Conservation (phyloP, 768 basidiomycete species). For the Collybia nuda region DNA sequence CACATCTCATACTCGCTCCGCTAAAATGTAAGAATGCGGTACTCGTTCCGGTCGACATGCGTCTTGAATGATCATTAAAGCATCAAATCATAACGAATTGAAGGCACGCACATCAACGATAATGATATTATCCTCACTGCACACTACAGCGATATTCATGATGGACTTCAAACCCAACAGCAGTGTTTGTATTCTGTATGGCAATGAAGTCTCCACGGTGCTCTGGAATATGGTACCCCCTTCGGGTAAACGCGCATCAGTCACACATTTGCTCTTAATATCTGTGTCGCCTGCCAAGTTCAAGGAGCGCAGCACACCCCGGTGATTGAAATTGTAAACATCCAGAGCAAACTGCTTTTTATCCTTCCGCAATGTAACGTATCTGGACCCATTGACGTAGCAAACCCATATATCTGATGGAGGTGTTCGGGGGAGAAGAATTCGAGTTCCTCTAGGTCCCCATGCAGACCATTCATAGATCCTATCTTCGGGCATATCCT, state of each 20-base stretch:
- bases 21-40: slow-evolving; percentile 30
- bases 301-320: slow-evolving; percentile 30
- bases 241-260: not conserved
- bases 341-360: slow-evolving; percentile 23
- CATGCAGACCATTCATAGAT: slow-evolving; percentile 48
- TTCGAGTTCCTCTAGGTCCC: slow-evolving; percentile 48
- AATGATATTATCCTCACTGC: slow-evolving; percentile 57
- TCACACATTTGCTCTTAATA: not conserved
- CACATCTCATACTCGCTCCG: not conserved
- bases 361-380: slow-evolving; percentile 24
- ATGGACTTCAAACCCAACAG: slow-evolving; percentile 19
- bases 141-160: slow-evolving; percentile 38
- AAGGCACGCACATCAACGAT: slow-evolving; percentile 44
- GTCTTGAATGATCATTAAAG: slow-evolving; percentile 5
- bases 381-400: slow-evolving; percentile 52
- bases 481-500: slow-evolving; percentile 4
- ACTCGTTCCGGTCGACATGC: slow-evolving; percentile 18
- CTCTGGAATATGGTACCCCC: slow-evolving; percentile 34
- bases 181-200: slow-evolving; percentile 38
- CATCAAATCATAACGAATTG: slow-evolving; percentile 1
- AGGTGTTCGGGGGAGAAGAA: slow-evolving; percentile 30
- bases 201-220: slow-evolving; percentile 43
- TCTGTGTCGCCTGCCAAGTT: slow-evolving; percentile 3
- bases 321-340: slow-evolving; percentile 54
- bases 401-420: slow-evolving; percentile 55